Conservation (phyloP, 768 basidiomycete genomes). For the Nidula microcarpa region DNA sequence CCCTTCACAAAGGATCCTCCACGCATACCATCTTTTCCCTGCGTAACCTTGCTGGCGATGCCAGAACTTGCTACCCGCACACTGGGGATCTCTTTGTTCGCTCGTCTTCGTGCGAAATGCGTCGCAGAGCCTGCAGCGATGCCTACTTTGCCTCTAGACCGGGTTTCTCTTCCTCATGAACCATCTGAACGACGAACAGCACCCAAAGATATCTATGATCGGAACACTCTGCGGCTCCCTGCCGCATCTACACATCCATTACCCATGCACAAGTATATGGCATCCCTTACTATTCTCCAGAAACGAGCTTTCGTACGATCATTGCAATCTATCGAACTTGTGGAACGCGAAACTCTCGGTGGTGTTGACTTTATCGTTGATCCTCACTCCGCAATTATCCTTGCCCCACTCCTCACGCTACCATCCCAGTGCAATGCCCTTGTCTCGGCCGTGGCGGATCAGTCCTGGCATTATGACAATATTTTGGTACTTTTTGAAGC, state of each 20-base stretch:
- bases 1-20: neutral
- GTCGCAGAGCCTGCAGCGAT: constrained; percentile 1
- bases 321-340: constrained; percentile 54
- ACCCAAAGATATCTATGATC: constrained; percentile 39
- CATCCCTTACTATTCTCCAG: constrained; percentile 66
- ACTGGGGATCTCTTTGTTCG: constrained; percentile 32
- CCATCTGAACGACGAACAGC: constrained; percentile 10
- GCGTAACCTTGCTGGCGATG: constrained; percentile 1
- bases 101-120: constrained; percentile 31
- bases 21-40: neutral
- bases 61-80: constrained; percentile 22
- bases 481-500: constrained; percentile 67
- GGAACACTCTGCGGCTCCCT: constrained; percentile 43
- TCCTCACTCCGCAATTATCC: constrained; percentile 53
- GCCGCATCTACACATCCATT: constrained; percentile 22
- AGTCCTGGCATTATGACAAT: constrained; percentile 61
- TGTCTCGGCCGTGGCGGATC: constrained; percentile 36
- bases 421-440: constrained; percentile 47
- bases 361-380: constrained; percentile 70
- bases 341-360: constrained; percentile 59
- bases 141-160: constrained; percentile 1
- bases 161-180: constrained; percentile 1
- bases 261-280: constrained; percentile 59
- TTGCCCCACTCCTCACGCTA: constrained; percentile 42
- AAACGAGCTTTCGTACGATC: constrained; percentile 56